Conservation (phyloP, 768 basidiomycete species). For the Boletus tylopilopsis region DNA sequence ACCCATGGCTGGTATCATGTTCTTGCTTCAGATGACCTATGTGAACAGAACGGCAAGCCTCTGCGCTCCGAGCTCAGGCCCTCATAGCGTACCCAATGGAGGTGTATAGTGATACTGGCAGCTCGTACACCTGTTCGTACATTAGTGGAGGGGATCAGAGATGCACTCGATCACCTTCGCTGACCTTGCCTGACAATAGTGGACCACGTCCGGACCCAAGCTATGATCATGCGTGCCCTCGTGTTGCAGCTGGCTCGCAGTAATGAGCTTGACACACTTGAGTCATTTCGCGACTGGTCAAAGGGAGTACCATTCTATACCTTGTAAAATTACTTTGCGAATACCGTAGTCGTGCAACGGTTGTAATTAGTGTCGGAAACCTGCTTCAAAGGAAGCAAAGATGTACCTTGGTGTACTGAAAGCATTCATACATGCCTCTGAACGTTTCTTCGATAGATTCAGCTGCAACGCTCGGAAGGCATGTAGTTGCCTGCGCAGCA, state of each 20-base stretch:
- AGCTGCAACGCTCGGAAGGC: slow-evolving; percentile 38
- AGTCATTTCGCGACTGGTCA: slow-evolving; percentile 46
- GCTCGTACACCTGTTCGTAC: slow-evolving; percentile 39
- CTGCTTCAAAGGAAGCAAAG: background rate
- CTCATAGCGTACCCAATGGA: slow-evolving; percentile 38
- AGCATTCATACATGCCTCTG: slow-evolving; percentile 54
- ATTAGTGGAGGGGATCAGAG: slow-evolving; percentile 2
- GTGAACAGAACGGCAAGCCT: background rate
- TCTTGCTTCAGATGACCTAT: slow-evolving; percentile 53
- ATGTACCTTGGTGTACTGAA: slow-evolving; percentile 58
- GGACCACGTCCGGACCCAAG: slow-evolving; percentile 39
- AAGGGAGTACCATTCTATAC: too few relatives aligned
- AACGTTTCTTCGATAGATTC: slow-evolving; percentile 59
- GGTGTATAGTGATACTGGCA: slow-evolving; percentile 59
- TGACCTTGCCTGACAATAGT: slow-evolving; percentile 51
- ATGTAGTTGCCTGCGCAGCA: slow-evolving; percentile 42
- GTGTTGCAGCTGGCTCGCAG: slow-evolving; percentile 39
- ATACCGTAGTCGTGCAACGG: slow-evolving; percentile 36
- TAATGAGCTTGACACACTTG: slow-evolving; percentile 46
- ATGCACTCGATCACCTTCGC: slow-evolving; percentile 1
- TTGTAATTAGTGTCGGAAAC: too few relatives aligned
- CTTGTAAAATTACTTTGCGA: slow-evolving; percentile 41
- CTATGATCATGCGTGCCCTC: slow-evolving; percentile 50
- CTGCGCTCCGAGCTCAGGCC: background rate
- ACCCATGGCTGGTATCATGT: slow-evolving; percentile 59